These are phyloP conservation scores for Nitzschia palea DNA, from an alignment of 108 stramenopile genomes.

Conservation along the genomic window DNA sequence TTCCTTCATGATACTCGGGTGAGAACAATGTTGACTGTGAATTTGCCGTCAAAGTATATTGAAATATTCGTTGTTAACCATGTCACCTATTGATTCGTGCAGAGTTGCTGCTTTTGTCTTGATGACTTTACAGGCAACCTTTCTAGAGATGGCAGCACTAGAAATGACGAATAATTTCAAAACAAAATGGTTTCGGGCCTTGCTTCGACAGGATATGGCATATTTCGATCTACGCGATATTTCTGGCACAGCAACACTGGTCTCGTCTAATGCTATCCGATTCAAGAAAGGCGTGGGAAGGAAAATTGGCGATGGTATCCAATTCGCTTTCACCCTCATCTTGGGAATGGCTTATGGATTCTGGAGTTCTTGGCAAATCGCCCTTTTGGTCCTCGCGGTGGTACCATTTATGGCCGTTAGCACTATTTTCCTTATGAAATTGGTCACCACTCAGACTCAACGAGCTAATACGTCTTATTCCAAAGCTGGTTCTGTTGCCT, in stretches of 20 bases:
- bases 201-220: slow-evolving; percentile 64
- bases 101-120: slow-evolving; percentile 26
- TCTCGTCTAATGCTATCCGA: slow-evolving; percentile 38
- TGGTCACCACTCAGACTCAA: slow-evolving; percentile 30
- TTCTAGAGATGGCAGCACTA: slow-evolving; percentile 45
- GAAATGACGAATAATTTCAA: slow-evolving; percentile 45
- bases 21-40: no score
- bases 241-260: slow-evolving; percentile 40
- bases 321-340: slow-evolving; percentile 40
- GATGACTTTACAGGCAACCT: slow-evolving; percentile 36
- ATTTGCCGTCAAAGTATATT: no score
- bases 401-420: slow-evolving; percentile 48
- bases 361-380: slow-evolving; percentile 34
- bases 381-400: slow-evolving; percentile 34
- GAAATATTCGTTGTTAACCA: no score
- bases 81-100: no score
- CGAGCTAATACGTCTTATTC: slow-evolving; percentile 40
- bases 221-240: slow-evolving; percentile 58
- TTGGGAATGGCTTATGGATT: slow-evolving; percentile 45
- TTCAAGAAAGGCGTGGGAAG: slow-evolving; percentile 38
- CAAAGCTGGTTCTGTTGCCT: slow-evolving; percentile 52
- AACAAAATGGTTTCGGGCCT: slow-evolving; percentile 45
- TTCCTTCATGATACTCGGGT: slow-evolving; percentile 47
- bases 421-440: slow-evolving; percentile 26
- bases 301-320: slow-evolving; percentile 49